Conservation (phyloP, 208 protist genomes). For the Wallacemonas collosoma region DNA sequence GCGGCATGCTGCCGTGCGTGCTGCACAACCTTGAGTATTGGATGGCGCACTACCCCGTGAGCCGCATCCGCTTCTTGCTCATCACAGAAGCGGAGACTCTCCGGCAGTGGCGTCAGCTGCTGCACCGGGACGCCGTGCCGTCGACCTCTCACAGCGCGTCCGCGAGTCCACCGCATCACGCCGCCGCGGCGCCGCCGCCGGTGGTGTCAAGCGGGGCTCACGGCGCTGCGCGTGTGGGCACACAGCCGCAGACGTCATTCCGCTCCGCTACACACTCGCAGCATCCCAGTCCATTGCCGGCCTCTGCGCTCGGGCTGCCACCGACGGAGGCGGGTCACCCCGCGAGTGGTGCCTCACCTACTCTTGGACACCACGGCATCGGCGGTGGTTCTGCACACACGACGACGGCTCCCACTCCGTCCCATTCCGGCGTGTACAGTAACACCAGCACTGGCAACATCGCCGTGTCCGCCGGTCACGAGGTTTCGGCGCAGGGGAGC, state of each 20-base stretch:
- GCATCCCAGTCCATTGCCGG: too few species aligned
- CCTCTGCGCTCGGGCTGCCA: too few species aligned
- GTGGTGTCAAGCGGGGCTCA: background rate
- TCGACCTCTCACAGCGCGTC: background rate
- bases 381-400: too few species aligned
- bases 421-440: background rate
- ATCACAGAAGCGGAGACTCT: constrained; percentile 45
- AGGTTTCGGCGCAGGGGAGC: background rate
- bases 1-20: constrained; percentile 40
- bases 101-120: constrained; percentile 17
- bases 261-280: too few species aligned
- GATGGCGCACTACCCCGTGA: constrained; percentile 56
- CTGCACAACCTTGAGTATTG: constrained; percentile 63
- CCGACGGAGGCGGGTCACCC: too few species aligned
- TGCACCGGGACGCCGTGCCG: background rate
- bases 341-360: too few species aligned
- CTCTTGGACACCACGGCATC: too few species aligned
- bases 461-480: background rate
- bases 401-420: too few species aligned
- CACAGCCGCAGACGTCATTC: too few species aligned
- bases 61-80: constrained; percentile 70
- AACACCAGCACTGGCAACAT: background rate
- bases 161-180: constrained; percentile 8
- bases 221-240: too few species aligned
- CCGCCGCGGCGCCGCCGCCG: background rate